phyloP scores from a whole-genome alignment of 495 filamentous ascomycete genomes.

The Massariosphaeria phaeospora region DNA sequence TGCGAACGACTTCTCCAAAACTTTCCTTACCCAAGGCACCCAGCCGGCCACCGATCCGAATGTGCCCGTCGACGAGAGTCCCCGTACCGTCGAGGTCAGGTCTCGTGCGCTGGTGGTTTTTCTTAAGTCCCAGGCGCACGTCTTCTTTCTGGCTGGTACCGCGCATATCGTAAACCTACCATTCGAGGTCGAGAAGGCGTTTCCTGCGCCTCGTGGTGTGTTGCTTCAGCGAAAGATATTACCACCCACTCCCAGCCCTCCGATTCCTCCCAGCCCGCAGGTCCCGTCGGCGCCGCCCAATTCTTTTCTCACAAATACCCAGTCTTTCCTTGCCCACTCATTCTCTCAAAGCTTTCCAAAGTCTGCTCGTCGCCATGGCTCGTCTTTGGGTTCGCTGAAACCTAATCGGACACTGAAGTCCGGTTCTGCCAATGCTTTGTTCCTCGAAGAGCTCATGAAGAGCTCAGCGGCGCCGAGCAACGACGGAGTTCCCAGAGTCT shows the following conservation, averaged over 20 bases:
- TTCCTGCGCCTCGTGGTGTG: slow-evolving; percentile 73
- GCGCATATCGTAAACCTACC: slow-evolving; percentile 90
- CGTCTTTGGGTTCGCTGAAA: slow-evolving; percentile 12
- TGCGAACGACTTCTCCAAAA: slow-evolving; percentile 12
- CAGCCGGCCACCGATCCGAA: slow-evolving; percentile 26
- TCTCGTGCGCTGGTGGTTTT: slow-evolving; percentile 80
- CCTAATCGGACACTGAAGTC: slow-evolving; percentile 10
- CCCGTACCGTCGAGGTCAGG: slow-evolving; percentile 19
- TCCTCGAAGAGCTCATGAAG: slow-evolving; percentile 27
- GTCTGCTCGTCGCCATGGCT: slow-evolving; percentile 14
- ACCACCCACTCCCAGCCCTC: slow-evolving; percentile 33
- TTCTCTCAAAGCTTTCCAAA: slow-evolving; percentile 33
- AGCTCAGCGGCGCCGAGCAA: slow-evolving; percentile 4
- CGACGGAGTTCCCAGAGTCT: slow-evolving; percentile 68
- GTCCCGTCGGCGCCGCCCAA: slow-evolving; percentile 59
- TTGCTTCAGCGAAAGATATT: slow-evolving; percentile 72
- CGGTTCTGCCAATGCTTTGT: slow-evolving; percentile 13
- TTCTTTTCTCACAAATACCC: slow-evolving; percentile 60
- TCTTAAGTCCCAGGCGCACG: slow-evolving; percentile 85
- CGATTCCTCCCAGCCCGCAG: slow-evolving; percentile 37
- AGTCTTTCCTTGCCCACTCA: slow-evolving; percentile 43
- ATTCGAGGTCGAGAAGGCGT: slow-evolving; percentile 85
- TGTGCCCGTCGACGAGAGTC: not conserved
- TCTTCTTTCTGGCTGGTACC: slow-evolving; percentile 83
- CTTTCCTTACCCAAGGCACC: slow-evolving; percentile 20